Base-by-base conservation (phyloP, 2,329 filamentous ascomycete genomes). In the Epichloe elymi region DNA sequence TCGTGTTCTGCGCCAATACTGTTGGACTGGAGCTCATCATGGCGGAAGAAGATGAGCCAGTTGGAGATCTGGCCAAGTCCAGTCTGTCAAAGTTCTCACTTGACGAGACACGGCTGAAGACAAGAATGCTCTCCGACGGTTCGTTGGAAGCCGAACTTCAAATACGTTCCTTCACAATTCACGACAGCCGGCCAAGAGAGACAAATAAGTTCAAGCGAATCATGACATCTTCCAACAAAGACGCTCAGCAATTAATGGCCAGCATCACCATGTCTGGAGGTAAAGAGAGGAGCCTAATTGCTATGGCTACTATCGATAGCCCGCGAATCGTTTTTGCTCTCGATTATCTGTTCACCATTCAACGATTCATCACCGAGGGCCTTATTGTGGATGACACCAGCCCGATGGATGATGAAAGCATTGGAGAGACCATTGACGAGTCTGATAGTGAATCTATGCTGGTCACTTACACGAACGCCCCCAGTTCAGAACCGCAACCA, bases 201-300 rank as follows among this genome's bases (percentile, higher is more conserved):
- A 86, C 85, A 5, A 98, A 96, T 72, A 96, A 95, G 63, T 99
- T 94, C 75, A 82, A 89, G 48, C 94, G 91, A 65, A 96, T 98
- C 69, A 97, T 98, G 93, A 90, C 90, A 2, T 83, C 95, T 51
- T 89, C 90, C 61, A 97, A 96, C 67, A 91, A 89, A 59, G 85
- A 90, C 51, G 89, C 93, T 44, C 90, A 97, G 65, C 94, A 99
- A 60, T 90, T 98, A 62, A 98, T 98, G 93, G 93, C 93, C 17
- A 96, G 86, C 63, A 73, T 98, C 4, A 94, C 90, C 0, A 94
- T 98, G 67, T 89, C 90, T 0, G 87, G 89, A 15, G 89, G 89
- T 3, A 73, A 82, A 36, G 85, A 95, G 40, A 81, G 82, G 53
- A 87, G 83, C 63, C 68, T 97, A 51, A 94, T 97, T 60, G 88